Evolutionary conservation across 2,329 filamentous ascomycete species (phyloP), one percentile per base, ranked within the genome.

Genomic region (Verticillium zaregamsianum): DNA sequence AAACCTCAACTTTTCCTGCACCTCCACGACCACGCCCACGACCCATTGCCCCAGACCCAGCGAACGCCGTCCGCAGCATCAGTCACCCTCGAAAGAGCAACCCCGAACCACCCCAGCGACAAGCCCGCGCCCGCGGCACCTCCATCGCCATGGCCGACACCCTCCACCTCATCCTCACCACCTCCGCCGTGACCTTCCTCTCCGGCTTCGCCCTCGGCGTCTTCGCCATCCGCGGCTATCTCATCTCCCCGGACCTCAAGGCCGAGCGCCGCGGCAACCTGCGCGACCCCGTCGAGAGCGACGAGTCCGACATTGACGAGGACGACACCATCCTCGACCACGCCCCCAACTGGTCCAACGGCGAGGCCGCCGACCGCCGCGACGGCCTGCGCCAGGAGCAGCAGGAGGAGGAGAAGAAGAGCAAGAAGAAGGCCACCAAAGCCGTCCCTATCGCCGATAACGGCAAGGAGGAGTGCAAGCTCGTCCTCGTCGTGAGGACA

Each of bases 401-500:
- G 37, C 67, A 58, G 37, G 67, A 67, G 54, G 76, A 73, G 28
- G 73, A 76, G 17, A 78, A 82, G 68, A 69, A 81, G 69, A 79
- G 74, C 65, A 79, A 79, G 70, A 77, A 77, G 69, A 68, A 77
- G 69, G 68, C 68, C 54, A 65, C 68, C 58, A 70, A 70, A 49
- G 69, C 69, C 25, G 79, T 75, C 40, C 66, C 68, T 58, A 71
- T 71, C 52, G 69, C 68, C 23, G 79, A 75, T 45, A 17, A 15
- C 15, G 45, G 40, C 28, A 82, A 79, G 28, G 93, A 97, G 76
- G 93, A 97, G 75, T 97, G 94, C 80, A 98, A 98, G 79, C 82
- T 98, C 62, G 92, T 97, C 15, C 80, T 99, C 37, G 92, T 97
- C 4, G 94, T 98, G 61, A 82, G 95, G 72, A 97, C 92, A 20